Conservation (phyloP, 495 filamentous ascomycete species). For the Friedmanniomyces simplex region DNA sequence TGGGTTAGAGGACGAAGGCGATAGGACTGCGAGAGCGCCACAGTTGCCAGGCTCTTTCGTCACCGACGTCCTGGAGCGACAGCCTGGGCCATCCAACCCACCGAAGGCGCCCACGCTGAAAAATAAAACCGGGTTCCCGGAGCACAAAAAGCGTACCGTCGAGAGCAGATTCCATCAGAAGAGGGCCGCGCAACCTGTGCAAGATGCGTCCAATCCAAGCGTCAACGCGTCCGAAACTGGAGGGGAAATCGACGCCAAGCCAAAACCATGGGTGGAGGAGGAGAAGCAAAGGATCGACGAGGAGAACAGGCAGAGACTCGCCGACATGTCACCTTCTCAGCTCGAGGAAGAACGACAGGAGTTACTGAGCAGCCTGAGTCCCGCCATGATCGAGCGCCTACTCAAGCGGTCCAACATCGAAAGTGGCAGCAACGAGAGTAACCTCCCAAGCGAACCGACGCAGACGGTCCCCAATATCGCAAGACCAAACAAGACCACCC, state of each 20-base stretch:
- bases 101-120: constrained; percentile 55
- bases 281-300: constrained; percentile 64
- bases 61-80: constrained; percentile 68
- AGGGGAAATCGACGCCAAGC: background rate
- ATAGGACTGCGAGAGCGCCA: background rate
- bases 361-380: constrained; percentile 56
- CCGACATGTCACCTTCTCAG: constrained; percentile 68
- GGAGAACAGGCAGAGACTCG: constrained; percentile 67
- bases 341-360: constrained; percentile 70
- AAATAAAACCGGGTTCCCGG: constrained; percentile 63
- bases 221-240: background rate
- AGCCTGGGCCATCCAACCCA: constrained; percentile 41
- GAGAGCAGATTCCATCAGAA: constrained; percentile 70
- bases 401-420: constrained; percentile 72
- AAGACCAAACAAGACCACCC: background rate
- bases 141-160: constrained; percentile 65
- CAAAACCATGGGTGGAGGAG: constrained; percentile 31
- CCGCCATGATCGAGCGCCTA: constrained; percentile 62
- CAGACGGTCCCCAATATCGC: background rate
- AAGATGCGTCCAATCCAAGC: background rate
- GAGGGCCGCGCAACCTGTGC: constrained; percentile 26
- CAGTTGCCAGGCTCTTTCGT: constrained; percentile 40
- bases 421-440: constrained; percentile 36
- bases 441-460: background rate
- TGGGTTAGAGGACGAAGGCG: constrained; percentile 5